Percentiles rank a stretch among this genome's conserved stretches.
Evolutionary conservation across 2,329 filamentous ascomycete species (phyloP).

Genomic region (Botrytis aclada): DNA sequence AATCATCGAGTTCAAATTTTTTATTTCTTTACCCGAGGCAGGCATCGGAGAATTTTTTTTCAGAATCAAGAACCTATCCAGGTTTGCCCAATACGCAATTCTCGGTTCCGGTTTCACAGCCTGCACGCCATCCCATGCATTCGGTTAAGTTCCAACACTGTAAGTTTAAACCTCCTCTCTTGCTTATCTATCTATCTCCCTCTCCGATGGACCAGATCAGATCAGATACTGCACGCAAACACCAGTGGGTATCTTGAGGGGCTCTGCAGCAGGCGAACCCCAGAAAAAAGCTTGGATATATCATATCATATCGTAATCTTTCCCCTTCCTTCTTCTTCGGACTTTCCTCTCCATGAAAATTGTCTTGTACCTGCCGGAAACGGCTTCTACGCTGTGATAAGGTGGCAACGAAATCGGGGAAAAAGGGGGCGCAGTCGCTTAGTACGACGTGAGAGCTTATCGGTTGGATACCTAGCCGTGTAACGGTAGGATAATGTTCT

Average conservation of each 20-base stretch:
- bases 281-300: not conserved
- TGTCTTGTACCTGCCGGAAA: not conserved
- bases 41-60: not conserved
- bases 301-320: not conserved
- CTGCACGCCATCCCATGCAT: not conserved
- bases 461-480: not conserved
- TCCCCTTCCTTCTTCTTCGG: not conserved
- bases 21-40: not conserved
- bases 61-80: too few relatives aligned
- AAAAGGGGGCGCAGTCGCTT: slow-evolving; percentile 12
- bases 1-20: not conserved
- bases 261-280: not conserved
- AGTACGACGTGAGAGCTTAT: slow-evolving; percentile 9
- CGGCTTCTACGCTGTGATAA: not conserved
- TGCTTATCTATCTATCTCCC: not conserved
- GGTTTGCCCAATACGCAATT: not conserved
- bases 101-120: not conserved
- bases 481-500: not conserved
- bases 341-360: not conserved
- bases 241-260: too few relatives aligned
- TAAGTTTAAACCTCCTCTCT: not conserved
- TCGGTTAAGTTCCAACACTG: not conserved
- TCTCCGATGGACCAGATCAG: not conserved
- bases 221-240: not conserved
- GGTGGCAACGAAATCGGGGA: not conserved